phyloP scores from a whole-genome alignment of 176 grass and related monocot species.

The Chrysopogon serrulatus region DNA sequence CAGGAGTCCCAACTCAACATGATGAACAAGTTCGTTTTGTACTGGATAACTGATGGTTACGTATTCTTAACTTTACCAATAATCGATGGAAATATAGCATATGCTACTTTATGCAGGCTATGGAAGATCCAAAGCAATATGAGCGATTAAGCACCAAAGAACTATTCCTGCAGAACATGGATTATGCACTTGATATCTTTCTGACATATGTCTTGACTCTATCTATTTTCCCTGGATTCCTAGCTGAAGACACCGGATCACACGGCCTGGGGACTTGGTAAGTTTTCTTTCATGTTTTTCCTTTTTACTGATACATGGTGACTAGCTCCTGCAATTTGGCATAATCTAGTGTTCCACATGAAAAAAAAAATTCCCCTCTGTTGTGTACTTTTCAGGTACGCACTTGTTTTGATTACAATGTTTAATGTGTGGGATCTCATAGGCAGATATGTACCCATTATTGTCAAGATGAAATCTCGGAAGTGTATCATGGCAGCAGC shows the following conservation, averaged over 20 bases:
- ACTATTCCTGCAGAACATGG: conserved; percentile 24
- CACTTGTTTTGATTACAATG: background rate
- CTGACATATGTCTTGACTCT: conserved; percentile 40
- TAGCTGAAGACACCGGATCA: conserved; percentile 37
- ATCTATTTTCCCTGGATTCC: conserved; percentile 47
- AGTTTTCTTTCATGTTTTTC: background rate
- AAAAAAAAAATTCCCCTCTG: background rate
- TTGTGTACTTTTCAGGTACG: background rate
- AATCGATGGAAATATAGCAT: background rate
- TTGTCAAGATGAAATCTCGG: conserved; percentile 16
- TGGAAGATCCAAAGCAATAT: background rate
- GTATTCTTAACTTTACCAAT: background rate
- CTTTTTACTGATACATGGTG: background rate
- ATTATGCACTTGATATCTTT: conserved; percentile 35
- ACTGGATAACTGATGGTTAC: background rate
- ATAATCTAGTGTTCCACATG: background rate
- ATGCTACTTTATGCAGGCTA: background rate
- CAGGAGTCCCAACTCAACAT: background rate
- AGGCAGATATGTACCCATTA: conserved; percentile 36
- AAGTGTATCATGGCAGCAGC: conserved; percentile 4
- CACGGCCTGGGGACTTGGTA: conserved; percentile 43
- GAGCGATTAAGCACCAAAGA: conserved; percentile 34
- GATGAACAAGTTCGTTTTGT: background rate
- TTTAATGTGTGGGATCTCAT: conserved; percentile 34
- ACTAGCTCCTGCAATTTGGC: background rate